These are phyloP conservation scores for Pseudozyma thailandica DNA, from an alignment of 1,284 basidiomycete species.

Conservation along the genomic window DNA sequence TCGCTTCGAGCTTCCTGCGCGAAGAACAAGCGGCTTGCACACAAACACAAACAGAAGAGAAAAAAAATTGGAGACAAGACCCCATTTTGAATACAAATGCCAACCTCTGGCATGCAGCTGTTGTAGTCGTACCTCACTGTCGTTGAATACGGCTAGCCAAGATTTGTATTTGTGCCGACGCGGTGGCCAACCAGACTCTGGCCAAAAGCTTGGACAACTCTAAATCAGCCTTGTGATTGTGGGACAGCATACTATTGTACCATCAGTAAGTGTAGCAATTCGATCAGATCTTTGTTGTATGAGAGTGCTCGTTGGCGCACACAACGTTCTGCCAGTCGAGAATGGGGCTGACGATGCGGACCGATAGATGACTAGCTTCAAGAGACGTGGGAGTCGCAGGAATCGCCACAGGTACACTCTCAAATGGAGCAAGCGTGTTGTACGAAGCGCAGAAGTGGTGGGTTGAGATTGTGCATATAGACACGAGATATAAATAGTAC, in stretches of 20 bases:
- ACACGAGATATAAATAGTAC: slow-evolving; percentile 28
- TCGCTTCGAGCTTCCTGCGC: neutral
- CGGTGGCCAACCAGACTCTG: neutral
- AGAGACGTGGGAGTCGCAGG: no score
- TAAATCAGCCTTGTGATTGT: no score
- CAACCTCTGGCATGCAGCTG: neutral
- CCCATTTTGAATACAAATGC: slow-evolving; percentile 13
- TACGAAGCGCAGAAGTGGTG: slow-evolving; percentile 24
- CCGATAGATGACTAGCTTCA: no score
- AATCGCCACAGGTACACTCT: no score
- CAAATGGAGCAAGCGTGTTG: neutral
- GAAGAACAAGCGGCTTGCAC: neutral
- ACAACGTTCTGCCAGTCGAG: no score
- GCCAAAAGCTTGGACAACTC: no score
- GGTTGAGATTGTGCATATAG: slow-evolving; percentile 12
- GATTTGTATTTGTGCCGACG: neutral
- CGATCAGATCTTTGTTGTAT: no score
- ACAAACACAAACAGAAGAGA: slow-evolving; percentile 3
- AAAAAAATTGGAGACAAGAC: neutral
- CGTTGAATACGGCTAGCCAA: slow-evolving; percentile 5
- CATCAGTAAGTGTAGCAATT: no score
- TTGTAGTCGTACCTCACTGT: neutral
- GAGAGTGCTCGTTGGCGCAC: no score
- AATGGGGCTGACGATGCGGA: no score
- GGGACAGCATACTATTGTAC: no score